Conservation (phyloP, 495 filamentous ascomycete genomes). For the Stereocaulon alpinum region DNA sequence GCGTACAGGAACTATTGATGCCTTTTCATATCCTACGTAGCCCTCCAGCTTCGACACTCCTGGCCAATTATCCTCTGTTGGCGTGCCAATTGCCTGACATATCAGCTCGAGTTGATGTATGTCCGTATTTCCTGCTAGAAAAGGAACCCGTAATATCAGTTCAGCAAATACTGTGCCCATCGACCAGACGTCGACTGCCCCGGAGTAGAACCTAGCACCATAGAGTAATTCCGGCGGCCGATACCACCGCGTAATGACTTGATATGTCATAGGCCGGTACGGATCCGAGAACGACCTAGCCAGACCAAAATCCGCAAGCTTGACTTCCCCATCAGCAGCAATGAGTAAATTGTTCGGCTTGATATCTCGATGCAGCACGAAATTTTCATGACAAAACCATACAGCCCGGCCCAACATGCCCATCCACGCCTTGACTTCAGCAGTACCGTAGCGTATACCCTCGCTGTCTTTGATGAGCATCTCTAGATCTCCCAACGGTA, state of each 20-base stretch:
- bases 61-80: conserved; percentile 91
- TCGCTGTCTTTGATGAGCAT: conserved; percentile 79
- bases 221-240: conserved; percentile 87
- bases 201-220: conserved; percentile 78
- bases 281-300: conserved; percentile 85
- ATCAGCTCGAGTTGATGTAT: conserved; percentile 71
- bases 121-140: conserved; percentile 70
- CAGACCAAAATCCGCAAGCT: conserved; percentile 95
- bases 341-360: conserved; percentile 98
- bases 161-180: conserved; percentile 89
- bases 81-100: conserved; percentile 75
- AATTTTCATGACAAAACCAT: conserved; percentile 95
- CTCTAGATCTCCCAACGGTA: conserved; percentile 85
- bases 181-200: conserved; percentile 92
- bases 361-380: conserved; percentile 92
- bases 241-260: conserved; percentile 97
- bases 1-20: conserved; percentile 46
- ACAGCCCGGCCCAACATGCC: conserved; percentile 88
- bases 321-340: conserved; percentile 82
- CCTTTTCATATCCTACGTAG: conserved; percentile 51
- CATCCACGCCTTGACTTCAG: conserved; percentile 98
- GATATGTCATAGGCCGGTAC: conserved; percentile 76
- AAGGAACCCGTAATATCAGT: conserved; percentile 70
- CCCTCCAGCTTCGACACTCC: conserved; percentile 74
- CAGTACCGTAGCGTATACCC: conserved; percentile 57